A percentile compares a stretch with the other conserved stretches of the same genome.
Conservation (phyloP, 805 yeast genomes). For the Kodamaea hsintzibuensis region DNA sequence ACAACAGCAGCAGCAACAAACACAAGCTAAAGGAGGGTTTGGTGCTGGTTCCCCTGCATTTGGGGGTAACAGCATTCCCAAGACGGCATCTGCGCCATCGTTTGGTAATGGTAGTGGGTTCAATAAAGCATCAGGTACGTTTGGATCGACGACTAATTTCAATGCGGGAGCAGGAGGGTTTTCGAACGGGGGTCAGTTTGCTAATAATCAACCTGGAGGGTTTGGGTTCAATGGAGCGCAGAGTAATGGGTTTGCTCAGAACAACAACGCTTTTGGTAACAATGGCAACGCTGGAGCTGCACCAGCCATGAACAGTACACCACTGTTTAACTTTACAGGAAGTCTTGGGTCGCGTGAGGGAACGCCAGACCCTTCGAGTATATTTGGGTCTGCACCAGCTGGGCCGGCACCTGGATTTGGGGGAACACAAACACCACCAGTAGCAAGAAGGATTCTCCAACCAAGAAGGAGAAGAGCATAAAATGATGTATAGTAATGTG, state of each 20-base stretch:
- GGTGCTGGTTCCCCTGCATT: not conserved
- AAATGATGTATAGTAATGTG: conserved; percentile 1
- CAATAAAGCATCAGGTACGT: not conserved
- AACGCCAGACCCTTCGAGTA: conserved; percentile 33
- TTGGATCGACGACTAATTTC: not conserved
- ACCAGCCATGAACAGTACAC: conserved; percentile 4
- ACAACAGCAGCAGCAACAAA: conserved; percentile 5
- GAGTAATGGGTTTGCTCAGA: conserved; percentile 61
- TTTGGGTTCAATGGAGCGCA: not conserved
- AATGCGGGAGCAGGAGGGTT: not conserved
- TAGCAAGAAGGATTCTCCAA: conserved; percentile 11
- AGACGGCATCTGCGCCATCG: not conserved
- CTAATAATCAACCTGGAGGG: not conserved
- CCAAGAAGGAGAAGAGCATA: conserved; percentile 12
- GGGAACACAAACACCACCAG: conserved; percentile 10
- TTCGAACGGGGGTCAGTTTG: not conserved
- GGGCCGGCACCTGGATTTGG: conserved; percentile 5
- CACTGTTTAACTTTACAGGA: conserved; percentile 24
- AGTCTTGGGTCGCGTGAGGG: conserved; percentile 21
- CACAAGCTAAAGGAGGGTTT: not conserved
- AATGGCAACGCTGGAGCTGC: not conserved
- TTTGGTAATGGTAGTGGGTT: conserved; percentile 2
- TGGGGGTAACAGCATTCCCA: not conserved
- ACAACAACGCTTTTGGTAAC: not conserved
- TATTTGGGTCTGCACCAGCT: conserved; percentile 22